Percentiles rank a stretch among this genome's conserved stretches.
These are phyloP conservation scores for Coemansia asiatica DNA, from an alignment of 192 early-diverging fungal genomes.

Conservation along the genomic window DNA sequence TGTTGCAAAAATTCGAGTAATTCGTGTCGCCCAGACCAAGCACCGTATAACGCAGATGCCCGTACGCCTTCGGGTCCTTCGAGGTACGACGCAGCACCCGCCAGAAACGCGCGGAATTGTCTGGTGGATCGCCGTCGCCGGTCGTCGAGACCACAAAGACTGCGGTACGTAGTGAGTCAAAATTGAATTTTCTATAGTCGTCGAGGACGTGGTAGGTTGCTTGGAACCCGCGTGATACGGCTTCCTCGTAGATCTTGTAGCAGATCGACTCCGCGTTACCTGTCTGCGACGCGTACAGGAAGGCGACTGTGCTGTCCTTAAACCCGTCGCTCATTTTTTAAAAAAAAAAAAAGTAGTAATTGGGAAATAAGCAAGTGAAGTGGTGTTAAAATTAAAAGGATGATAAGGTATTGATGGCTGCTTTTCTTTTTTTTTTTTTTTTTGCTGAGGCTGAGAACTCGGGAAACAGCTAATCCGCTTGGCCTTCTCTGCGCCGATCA, in stretches of 20 bases:
- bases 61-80: slow-evolving; percentile 7
- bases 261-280: slow-evolving; percentile 95
- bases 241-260: slow-evolving; percentile 76
- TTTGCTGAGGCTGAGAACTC: too few species aligned
- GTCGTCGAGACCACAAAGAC: slow-evolving; percentile 90
- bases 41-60: slow-evolving; percentile 44
- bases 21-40: slow-evolving; percentile 91
- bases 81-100: slow-evolving; percentile 73
- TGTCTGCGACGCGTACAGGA: slow-evolving; percentile 87
- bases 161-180: slow-evolving; percentile 27
- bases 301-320: slow-evolving; percentile 21
- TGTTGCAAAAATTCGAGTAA: slow-evolving; percentile 90
- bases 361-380: background rate
- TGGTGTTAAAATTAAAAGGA: background rate
- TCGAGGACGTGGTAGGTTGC: slow-evolving; percentile 68
- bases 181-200: slow-evolving; percentile 65
- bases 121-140: slow-evolving; percentile 94
- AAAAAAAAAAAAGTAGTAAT: background rate
- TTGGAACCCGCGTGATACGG: slow-evolving; percentile 68
- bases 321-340: slow-evolving; percentile 5
- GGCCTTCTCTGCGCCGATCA: background rate
- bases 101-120: slow-evolving; percentile 92
- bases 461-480: background rate
- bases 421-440: too few species aligned
- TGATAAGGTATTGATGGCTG: too few species aligned